phyloP scores from a whole-genome alignment of 1,139 yeast species.

The Diutina neorugosa region DNA sequence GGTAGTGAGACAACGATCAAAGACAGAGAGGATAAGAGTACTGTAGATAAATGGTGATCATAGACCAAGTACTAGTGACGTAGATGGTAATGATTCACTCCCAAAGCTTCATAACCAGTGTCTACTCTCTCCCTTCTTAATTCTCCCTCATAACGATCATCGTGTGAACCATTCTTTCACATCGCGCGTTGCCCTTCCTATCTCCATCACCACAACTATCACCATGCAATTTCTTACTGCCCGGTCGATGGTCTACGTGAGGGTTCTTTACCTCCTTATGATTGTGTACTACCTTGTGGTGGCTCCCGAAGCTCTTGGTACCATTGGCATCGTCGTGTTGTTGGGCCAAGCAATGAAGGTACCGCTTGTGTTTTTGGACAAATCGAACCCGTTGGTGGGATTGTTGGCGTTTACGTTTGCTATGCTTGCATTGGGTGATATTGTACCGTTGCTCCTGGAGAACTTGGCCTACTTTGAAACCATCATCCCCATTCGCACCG shows the following conservation, averaged over 20 bases:
- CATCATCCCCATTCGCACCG: slow-evolving; percentile 55
- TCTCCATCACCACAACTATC: not conserved
- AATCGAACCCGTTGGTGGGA: slow-evolving; percentile 41
- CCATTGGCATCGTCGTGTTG: slow-evolving; percentile 39
- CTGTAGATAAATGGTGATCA: too few species aligned
- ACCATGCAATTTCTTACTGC: slow-evolving; percentile 50
- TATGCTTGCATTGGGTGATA: slow-evolving; percentile 36
- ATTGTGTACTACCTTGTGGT: slow-evolving; percentile 31
- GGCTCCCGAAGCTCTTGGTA: slow-evolving; percentile 27
- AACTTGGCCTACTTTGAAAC: slow-evolving; percentile 51
- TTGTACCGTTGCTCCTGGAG: slow-evolving; percentile 46
- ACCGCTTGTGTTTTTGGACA: slow-evolving; percentile 30
- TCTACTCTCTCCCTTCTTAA: too few species aligned
- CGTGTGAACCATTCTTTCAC: too few species aligned
- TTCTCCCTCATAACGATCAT: too few species aligned
- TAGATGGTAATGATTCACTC: too few species aligned
- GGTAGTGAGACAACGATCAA: too few species aligned
- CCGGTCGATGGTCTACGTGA: slow-evolving; percentile 31
- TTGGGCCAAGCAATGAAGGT: slow-evolving; percentile 49
- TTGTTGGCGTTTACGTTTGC: slow-evolving; percentile 33
- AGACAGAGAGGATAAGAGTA: too few species aligned
- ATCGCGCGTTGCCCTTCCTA: not conserved
- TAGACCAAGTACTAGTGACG: too few species aligned
- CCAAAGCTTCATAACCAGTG: too few species aligned
- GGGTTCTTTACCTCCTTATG: slow-evolving; percentile 33